A percentile compares a stretch with the other conserved stretches of the same genome.
Evolutionary conservation across 1,284 basidiomycete genomes (phyloP).

Genomic region (Afroboletus lepidellus): DNA sequence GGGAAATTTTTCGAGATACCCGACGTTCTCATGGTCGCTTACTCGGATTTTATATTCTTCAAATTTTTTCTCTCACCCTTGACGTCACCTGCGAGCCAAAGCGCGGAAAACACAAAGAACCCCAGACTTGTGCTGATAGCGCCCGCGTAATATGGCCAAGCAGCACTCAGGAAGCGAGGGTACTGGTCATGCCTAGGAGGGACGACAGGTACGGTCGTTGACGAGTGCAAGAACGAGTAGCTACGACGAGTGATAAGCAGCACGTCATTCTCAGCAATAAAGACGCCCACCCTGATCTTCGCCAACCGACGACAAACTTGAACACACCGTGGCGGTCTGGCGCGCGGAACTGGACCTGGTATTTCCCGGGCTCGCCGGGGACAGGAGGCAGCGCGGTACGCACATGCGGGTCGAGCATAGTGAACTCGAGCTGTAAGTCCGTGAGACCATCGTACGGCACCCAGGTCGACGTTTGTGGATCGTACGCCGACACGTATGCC

Average conservation of each 20-base stretch:
- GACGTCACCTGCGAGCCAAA: slow-evolving; percentile 84
- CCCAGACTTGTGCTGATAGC: slow-evolving; percentile 83
- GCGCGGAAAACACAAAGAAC: slow-evolving; percentile 79
- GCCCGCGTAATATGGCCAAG: slow-evolving; percentile 93
- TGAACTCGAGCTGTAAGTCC: slow-evolving; percentile 92
- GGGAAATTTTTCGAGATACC: slow-evolving; percentile 6
- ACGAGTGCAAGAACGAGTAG: slow-evolving; percentile 69
- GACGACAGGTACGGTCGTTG: slow-evolving; percentile 82
- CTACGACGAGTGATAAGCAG: slow-evolving; percentile 37
- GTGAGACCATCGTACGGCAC: slow-evolving; percentile 65
- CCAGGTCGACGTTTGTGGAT: slow-evolving; percentile 60
- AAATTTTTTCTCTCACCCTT: slow-evolving; percentile 42
- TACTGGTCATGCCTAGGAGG: slow-evolving; percentile 95
- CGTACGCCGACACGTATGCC: slow-evolving; percentile 68
- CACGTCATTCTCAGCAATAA: no score
- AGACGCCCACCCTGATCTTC: slow-evolving; percentile 73
- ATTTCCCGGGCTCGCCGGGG: slow-evolving; percentile 57
- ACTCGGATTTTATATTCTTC: slow-evolving; percentile 55
- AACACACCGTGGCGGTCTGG: slow-evolving; percentile 98
- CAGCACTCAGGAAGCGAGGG: slow-evolving; percentile 89
- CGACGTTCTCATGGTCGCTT: slow-evolving; percentile 12
- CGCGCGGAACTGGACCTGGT: slow-evolving; percentile 77
- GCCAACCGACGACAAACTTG: slow-evolving; percentile 90
- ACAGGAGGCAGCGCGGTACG: slow-evolving; percentile 69
- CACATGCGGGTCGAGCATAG: slow-evolving; percentile 96